These are phyloP conservation scores for Glaciozyma martinii DNA, from an alignment of 768 basidiomycete species.

Conservation along the genomic window DNA sequence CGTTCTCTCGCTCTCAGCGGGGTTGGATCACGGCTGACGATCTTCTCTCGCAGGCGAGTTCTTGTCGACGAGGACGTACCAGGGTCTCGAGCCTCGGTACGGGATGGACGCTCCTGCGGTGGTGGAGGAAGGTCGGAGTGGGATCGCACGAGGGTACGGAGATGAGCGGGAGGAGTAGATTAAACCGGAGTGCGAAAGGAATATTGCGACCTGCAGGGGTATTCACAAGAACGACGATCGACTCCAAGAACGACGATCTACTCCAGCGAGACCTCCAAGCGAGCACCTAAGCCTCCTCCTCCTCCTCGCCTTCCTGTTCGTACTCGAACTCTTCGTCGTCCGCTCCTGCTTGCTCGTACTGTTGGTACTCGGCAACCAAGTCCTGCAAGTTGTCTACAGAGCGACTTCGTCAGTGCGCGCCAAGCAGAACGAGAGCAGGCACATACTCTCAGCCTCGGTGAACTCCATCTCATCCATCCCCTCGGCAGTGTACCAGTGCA, in stretches of 20 bases:
- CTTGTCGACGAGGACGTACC: slow-evolving; percentile 63
- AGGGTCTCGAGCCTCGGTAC: slow-evolving; percentile 66
- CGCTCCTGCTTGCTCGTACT: slow-evolving; percentile 36
- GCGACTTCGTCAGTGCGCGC: neutral
- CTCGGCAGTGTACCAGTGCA: slow-evolving; percentile 59
- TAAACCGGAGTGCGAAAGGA: neutral
- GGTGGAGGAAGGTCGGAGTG: slow-evolving; percentile 80
- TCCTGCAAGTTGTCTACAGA: slow-evolving; percentile 21
- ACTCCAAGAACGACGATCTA: no score
- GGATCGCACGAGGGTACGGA: slow-evolving; percentile 75
- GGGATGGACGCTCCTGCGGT: slow-evolving; percentile 71
- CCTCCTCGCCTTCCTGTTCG: slow-evolving; percentile 35
- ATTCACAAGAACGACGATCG: no score
- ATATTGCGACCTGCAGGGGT: neutral
- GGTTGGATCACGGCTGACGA: neutral
- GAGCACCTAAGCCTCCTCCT: neutral
- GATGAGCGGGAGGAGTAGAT: slow-evolving; percentile 42
- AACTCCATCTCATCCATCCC: slow-evolving; percentile 69
- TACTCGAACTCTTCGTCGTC: slow-evolving; percentile 22
- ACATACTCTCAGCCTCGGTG: slow-evolving; percentile 24
- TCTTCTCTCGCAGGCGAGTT: slow-evolving; percentile 48
- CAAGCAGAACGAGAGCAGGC: neutral
- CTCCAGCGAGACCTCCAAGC: neutral
- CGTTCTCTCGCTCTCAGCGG: neutral
- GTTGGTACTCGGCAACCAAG: slow-evolving; percentile 33